Evolutionary conservation across 73 alveolate species (phyloP).

Genomic region (Uronychia setigera): DNA sequence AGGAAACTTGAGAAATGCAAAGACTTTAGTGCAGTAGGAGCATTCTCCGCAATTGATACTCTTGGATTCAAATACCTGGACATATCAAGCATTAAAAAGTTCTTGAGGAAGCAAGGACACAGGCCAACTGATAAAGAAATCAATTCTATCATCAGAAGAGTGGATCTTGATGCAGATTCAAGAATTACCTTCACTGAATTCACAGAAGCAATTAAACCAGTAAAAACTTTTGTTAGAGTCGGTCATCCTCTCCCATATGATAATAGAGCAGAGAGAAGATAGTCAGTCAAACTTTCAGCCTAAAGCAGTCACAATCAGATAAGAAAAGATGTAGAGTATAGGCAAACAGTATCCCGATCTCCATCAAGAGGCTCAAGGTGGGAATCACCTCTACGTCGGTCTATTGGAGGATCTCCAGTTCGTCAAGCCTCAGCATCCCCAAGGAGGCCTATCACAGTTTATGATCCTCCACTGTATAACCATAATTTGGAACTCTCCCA

Average conservation of each 20-base stretch:
- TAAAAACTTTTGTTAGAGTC: constrained; percentile 2
- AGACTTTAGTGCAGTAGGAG: constrained; percentile 15
- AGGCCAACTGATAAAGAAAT: constrained; percentile 51
- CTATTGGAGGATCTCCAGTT: too few species aligned
- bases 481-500: not conserved
- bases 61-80: constrained; percentile 32
- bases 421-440: too few species aligned
- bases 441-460: too few species aligned
- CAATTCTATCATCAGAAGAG: constrained; percentile 52
- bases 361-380: not conserved
- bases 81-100: constrained; percentile 26
- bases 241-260: not conserved
- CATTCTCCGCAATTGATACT: constrained; percentile 46
- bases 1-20: constrained; percentile 14
- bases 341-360: not conserved
- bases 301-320: not conserved
- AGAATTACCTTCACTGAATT: constrained; percentile 49
- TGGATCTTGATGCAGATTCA: constrained; percentile 65
- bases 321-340: constrained; percentile 3
- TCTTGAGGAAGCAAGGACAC: constrained; percentile 43
- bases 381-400: too few species aligned
- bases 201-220: constrained; percentile 53
- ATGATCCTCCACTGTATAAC: not conserved
- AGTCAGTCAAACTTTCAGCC: not conserved
- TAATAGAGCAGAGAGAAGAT: not conserved